Evolutionary conservation across 2,329 filamentous ascomycete species (phyloP).

Genomic region (Akanthomyces uredinophilus): DNA sequence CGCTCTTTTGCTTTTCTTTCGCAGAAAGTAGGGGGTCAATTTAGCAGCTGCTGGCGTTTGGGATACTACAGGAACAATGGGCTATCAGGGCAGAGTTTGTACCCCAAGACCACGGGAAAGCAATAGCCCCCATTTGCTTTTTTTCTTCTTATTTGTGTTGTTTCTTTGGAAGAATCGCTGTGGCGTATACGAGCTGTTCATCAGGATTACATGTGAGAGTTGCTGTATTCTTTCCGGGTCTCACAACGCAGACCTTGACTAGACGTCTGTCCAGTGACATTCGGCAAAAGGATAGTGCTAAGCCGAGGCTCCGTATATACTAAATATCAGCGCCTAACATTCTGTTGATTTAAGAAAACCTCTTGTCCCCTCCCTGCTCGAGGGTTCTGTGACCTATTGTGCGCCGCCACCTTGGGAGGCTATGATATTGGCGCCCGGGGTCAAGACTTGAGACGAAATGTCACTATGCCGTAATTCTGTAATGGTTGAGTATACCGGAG

Average conservation of each 20-base stretch:
- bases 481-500: too few species aligned
- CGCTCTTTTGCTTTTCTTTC: too few species aligned
- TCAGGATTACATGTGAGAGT: neutral
- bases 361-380: too few species aligned
- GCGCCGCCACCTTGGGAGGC: neutral
- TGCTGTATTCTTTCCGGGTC: neutral
- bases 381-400: neutral
- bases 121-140: neutral
- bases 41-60: constrained; percentile 2
- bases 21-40: neutral
- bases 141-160: neutral
- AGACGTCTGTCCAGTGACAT: neutral
- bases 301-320: neutral
- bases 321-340: neutral
- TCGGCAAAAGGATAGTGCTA: neutral
- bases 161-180: neutral
- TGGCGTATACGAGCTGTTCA: neutral
- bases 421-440: neutral
- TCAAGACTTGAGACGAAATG: neutral
- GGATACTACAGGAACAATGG: constrained; percentile 16
- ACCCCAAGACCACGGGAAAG: neutral
- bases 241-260: neutral
- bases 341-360: neutral
- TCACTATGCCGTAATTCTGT: too few species aligned
- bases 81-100: constrained; percentile 12